These are phyloP conservation scores for Bipolaris zeicola DNA, from an alignment of 2,329 filamentous ascomycete species.

Conservation along the genomic window DNA sequence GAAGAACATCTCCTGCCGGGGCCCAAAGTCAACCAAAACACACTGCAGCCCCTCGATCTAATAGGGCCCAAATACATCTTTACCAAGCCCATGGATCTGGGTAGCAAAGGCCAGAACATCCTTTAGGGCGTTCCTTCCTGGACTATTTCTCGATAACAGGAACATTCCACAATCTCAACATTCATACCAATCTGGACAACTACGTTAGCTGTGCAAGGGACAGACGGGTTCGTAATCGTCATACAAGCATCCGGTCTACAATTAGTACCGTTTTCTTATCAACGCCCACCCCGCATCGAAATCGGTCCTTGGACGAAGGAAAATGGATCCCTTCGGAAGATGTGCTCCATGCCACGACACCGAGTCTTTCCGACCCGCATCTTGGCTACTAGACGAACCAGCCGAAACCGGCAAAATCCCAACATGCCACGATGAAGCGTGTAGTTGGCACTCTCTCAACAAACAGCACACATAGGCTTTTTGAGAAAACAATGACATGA, in stretches of 20 bases:
- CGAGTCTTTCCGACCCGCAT: slow-evolving; percentile 54
- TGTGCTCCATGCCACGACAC: slow-evolving; percentile 38
- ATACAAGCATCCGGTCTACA: slow-evolving; percentile 15
- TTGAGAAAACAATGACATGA: slow-evolving; percentile 40
- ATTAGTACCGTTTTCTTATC: slow-evolving; percentile 18
- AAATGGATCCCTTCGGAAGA: slow-evolving; percentile 24
- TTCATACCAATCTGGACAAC: slow-evolving; percentile 54
- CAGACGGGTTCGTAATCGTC: slow-evolving; percentile 28
- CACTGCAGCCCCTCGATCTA: slow-evolving; percentile 54
- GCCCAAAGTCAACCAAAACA: slow-evolving; percentile 52
- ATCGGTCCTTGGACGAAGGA: slow-evolving; percentile 42
- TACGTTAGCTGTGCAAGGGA: slow-evolving; percentile 50
- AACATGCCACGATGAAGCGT: slow-evolving; percentile 30
- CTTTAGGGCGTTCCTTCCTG: too few species aligned
- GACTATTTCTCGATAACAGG: slow-evolving; percentile 33
- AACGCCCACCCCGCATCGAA: slow-evolving; percentile 25
- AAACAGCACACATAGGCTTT: slow-evolving; percentile 40
- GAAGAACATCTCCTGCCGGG: slow-evolving; percentile 60
- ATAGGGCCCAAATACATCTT: slow-evolving; percentile 53
- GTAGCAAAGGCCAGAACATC: slow-evolving; percentile 56
- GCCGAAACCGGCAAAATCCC: slow-evolving; percentile 3
- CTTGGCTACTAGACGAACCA: slow-evolving; percentile 49
- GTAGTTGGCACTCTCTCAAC: slow-evolving; percentile 41
- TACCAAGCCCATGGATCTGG: slow-evolving; percentile 51
- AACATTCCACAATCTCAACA: slow-evolving; percentile 57